Evolutionary conservation across 257 asterid species (phyloP), one percentile per base, ranked within the genome.

Genomic region (Misopates orontium): DNA sequence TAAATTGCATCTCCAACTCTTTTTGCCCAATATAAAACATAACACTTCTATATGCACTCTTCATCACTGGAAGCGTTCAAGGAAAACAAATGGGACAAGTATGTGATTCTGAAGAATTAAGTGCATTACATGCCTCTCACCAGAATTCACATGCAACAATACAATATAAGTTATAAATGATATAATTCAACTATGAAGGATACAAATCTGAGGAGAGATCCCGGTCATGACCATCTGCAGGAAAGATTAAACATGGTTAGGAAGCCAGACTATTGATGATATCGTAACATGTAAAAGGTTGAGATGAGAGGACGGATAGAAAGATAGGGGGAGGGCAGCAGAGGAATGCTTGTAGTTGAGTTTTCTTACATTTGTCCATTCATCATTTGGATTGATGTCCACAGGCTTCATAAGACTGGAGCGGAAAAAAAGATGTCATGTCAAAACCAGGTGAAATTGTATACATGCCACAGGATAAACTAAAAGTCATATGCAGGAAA

Each of bases 191-290:
- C 59, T 15, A 52, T 62, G 23, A 55, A 82, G 98, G 97, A 93
- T 93, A 93, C 97, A 72, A 59, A 75, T 85, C 79, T 90, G 97
- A 25, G 97, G 97, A 69, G 96, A 82, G 71, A 93, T 60, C 78
- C 98, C 97, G 62, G 85, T 85, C 96, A 84, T 87, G 72, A 40
- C 89, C 88, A 83, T 86, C 98, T 93, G 95, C 84, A 77, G 68
- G 56, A 77, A 54, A 58, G 19, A 45, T 58, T 58, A 58, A 28
- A 51, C 14, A 51, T 5, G 24, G 23, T 22, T 49, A 69, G 60
- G 60, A 71, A 42, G 68, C 63, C 68, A 51, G 40, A 45, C 16
- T 45, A 10, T 20, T 48, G 64, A 55, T 36, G 56, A 42, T 23
- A 45, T 12, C 60, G 74, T 32, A 36, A 54, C 73, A 31, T 50